Base-by-base conservation (phyloP, 2,329 filamentous ascomycete species). In the Ophiosphaerella narmari region DNA sequence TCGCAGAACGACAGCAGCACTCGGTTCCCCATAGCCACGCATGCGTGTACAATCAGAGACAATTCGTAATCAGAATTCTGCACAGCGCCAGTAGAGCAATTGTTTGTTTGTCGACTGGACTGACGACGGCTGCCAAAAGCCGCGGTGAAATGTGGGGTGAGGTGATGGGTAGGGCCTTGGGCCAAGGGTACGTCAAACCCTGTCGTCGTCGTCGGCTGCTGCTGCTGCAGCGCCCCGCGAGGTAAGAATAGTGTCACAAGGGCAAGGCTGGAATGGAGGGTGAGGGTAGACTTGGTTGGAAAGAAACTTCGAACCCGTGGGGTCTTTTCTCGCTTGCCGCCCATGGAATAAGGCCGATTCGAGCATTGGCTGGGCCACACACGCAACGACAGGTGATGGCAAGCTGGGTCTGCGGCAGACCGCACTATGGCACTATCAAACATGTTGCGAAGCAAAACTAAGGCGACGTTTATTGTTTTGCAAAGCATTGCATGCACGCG, bases 311-410 rank as follows among this genome's bases (percentile, higher is more conserved):
- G 50, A 57, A 57, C 45, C 41, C 45, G 59, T 54, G 54, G 50
- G 61, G 49, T 53, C 51, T 50, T 53, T 53, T 53, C 53, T 59
- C 34, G 50, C 44, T 47, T 35, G 57, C 60, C 55, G 49, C 57
- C 51, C 50, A 53, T 47, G 63, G 57, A 67, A 67, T 45, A 48
- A 54, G 57, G 54, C 66, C 60, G 63, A 66, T 62, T 69, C 60
- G 61, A 70, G 60, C 55, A 56, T 4, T 21, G 42, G 43, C 18
- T 16, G 39, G 23, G 18, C 41, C 21, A 4, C 39, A 41, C 44
- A 58, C 53, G 33, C 53, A 50, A 49, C 36, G 35, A 41, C 37
- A 32, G 41, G 2, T 6, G 26, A 29, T 42, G 16, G 36, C 18
- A 14, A 35, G 44, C 36, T 18, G 39, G 41, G 37, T 32, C 21